These are phyloP conservation scores for Blastocystis hominis DNA, from an alignment of 352 stramenopile species.

Conservation along the genomic window DNA sequence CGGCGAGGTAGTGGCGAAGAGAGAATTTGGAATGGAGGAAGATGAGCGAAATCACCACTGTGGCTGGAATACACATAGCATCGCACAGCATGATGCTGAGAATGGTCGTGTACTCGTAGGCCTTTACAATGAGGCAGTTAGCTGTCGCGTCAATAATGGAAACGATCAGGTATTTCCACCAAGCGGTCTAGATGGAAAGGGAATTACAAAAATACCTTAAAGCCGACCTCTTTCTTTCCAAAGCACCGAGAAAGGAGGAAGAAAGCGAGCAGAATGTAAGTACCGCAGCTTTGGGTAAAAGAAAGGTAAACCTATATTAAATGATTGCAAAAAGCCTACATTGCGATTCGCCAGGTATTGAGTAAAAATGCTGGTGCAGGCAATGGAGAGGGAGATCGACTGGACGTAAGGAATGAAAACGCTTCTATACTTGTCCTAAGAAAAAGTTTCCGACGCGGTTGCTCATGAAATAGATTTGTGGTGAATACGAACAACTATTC, in stretches of 20 bases:
- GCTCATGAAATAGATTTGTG: not conserved
- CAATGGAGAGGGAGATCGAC: slow-evolving; percentile 41
- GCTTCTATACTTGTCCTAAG: not conserved
- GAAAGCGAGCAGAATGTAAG: slow-evolving; percentile 4
- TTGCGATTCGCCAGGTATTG: not conserved
- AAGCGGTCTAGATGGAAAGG: slow-evolving; percentile 1
- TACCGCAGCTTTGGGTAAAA: slow-evolving; percentile 35
- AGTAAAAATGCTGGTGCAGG: slow-evolving; percentile 17
- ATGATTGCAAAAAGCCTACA: not conserved
- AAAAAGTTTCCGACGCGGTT: slow-evolving; percentile 5
- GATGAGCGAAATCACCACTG: not conserved
- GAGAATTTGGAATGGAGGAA: slow-evolving; percentile 42
- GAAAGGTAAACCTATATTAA: not conserved
- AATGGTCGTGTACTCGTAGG: slow-evolving; percentile 56
- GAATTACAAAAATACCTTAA: not conserved
- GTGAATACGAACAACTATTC: too few relatives aligned
- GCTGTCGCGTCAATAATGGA: slow-evolving; percentile 49
- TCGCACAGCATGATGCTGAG: slow-evolving; percentile 51
- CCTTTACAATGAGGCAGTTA: slow-evolving; percentile 50
- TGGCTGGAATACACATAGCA: slow-evolving; percentile 52
- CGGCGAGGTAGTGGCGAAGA: not conserved
- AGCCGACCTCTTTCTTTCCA: not conserved
- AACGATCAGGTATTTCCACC: slow-evolving; percentile 57
- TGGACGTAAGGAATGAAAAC: not conserved
- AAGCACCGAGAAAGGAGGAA: slow-evolving; percentile 6